Percentiles rank a stretch among this genome's conserved stretches.
Evolutionary conservation across 2,329 filamentous ascomycete genomes (phyloP).

Genomic region (Lasiodiplodia hormozganensis): DNA sequence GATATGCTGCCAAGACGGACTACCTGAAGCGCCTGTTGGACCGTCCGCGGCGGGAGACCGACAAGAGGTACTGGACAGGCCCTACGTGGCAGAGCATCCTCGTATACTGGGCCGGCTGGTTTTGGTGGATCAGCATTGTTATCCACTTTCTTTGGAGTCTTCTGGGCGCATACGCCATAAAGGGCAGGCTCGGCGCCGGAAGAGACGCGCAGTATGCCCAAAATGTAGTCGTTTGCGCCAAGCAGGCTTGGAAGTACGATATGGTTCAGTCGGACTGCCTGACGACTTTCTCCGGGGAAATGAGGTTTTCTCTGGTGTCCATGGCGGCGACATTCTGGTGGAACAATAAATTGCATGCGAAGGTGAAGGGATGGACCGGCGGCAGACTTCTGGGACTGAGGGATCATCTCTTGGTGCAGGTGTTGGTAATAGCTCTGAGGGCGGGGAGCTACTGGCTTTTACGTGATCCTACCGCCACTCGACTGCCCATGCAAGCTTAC

Average conservation of each 20-base stretch:
- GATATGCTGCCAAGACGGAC: slow-evolving; percentile 85
- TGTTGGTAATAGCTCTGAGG: slow-evolving; percentile 64
- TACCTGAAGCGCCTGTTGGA: slow-evolving; percentile 78
- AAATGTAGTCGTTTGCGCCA: slow-evolving; percentile 33
- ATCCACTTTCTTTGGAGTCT: slow-evolving; percentile 46
- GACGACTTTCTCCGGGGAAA: slow-evolving; percentile 34
- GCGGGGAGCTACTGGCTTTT: slow-evolving; percentile 48
- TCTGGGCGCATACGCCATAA: slow-evolving; percentile 36
- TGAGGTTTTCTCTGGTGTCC: slow-evolving; percentile 51
- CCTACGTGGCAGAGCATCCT: slow-evolving; percentile 53
- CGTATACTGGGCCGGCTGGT: slow-evolving; percentile 51
- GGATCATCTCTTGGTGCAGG: slow-evolving; percentile 72
- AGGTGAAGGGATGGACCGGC: slow-evolving; percentile 62
- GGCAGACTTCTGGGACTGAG: slow-evolving; percentile 62
- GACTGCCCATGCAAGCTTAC: slow-evolving; percentile 46
- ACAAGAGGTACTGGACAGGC: slow-evolving; percentile 38
- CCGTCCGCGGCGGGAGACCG: slow-evolving; percentile 47
- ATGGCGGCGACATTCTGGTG: slow-evolving; percentile 67
- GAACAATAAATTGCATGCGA: slow-evolving; percentile 71
- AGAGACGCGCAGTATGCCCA: slow-evolving; percentile 19
- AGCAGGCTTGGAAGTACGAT: slow-evolving; percentile 34
- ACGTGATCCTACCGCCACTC: slow-evolving; percentile 31
- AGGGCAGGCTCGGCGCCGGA: slow-evolving; percentile 28
- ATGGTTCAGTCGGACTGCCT: slow-evolving; percentile 40
- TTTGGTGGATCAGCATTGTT: slow-evolving; percentile 50